Evolutionary conservation across 2,329 filamentous ascomycete genomes (phyloP), one percentile per base, ranked within the genome.

Genomic region (Neofusicoccum sp.): DNA sequence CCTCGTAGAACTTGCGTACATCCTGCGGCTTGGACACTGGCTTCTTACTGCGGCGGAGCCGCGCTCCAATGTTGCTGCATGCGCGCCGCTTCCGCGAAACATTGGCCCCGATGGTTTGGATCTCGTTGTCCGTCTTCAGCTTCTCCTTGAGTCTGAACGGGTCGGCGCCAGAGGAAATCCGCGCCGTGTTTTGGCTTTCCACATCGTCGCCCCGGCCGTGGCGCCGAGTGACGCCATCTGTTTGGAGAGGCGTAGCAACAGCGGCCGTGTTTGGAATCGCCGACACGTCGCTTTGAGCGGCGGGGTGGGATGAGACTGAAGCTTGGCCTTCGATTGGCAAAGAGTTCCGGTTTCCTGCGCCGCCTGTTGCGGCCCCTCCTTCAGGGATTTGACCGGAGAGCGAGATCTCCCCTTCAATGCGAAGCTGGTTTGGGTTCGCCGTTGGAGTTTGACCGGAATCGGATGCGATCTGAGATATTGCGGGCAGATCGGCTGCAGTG

Each of bases 1-100:
- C 84, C 74, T 92, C 86, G 82, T 98, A 98, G 80, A 97, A 98
- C 56, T 87, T 85, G 71, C 90, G 85, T 14, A 98, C 75, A 71
- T 85, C 88, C 22, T 22, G 22, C 22, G 22, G 22, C 22, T 22
- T 22, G 22, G 22, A 22, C 22, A 22, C 22, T 22, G 22, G 22
- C 22, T 22, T 22, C 22, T 22, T 22, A 22, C 22, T 22, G 1
- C 22, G 22, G 22, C 22, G 22, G 22, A 22, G 22, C 22, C 22
- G 22, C 22, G 22, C 22, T 22, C 22, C 22, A 22, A 22, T 22
- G 22, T 22, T 22, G 22, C 22, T 22, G 22, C 22, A 22, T 22
- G 2, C 22, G 22, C 22, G 22, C 22, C 22, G 22, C 22, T 22
- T 22, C 22, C 22, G 22, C 22, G 22, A 22, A 22, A 22, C 22